Base-by-base conservation (phyloP, 1,139 yeast species). In the Saccharomyces hybrid region DNA sequence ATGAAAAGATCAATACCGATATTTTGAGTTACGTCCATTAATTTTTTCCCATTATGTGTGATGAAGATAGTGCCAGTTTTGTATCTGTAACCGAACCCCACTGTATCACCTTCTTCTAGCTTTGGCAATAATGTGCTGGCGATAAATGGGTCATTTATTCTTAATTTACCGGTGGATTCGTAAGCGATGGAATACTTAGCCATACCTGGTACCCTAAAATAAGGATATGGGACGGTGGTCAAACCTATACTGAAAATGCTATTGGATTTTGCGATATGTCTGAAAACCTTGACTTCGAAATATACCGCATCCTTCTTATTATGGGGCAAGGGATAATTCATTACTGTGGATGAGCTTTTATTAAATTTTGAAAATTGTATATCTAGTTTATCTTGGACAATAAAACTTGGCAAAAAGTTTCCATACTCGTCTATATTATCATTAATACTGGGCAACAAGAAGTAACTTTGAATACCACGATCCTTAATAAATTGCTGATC, bases 11-110 rank as follows among this genome's bases (percentile, higher is more conserved):
- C 95, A 52, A 87, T 78, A 57, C 82, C 84, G 67, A 91, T 80
- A 31, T 91, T 89, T 61, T 82, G 85, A 65, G 88, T 80, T 8
- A 90, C 86, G 64, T 93, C 99, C 71, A 88, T 82, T 34, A 90
- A 72, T 63, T 87, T 86, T 67, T 85, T 86, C 27, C 99, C 98
- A 66, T 93, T 93, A 59, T 95, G 84, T 0, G 98, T 91, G 59
- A 91, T 85, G 66, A 89, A 91, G 1, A 91, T 77, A 0, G 96
- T 81, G 0, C 98, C 97, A 0, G 87, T 75, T 25, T 86, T 76
- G 3, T 88, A 82, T 55, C 87, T 81, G 69, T 86, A 91, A 1
- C 98, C 99, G 58, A 91, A 84, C 0, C 99, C 99, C 16, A 93
- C 85, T 3, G 90, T 88, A 67, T 93, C 99, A 14, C 97, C 93